Evolutionary conservation across 805 yeast genomes (phyloP), one percentile per base, ranked within the genome.

Genomic region (Cyberlindnera mississippiensis): DNA sequence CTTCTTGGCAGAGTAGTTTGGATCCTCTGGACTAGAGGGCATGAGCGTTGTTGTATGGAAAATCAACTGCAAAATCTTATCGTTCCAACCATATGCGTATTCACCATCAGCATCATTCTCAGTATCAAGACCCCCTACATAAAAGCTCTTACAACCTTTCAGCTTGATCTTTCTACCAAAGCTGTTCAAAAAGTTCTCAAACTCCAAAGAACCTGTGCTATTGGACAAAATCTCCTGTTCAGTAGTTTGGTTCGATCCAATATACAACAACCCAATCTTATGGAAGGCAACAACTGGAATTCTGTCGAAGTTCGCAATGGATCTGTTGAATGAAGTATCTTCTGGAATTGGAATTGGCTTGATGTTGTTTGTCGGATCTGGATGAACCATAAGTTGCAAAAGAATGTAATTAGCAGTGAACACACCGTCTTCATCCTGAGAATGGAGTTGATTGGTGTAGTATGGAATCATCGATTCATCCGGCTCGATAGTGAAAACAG

Each of bases 1-100:
- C 61, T 88, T 88, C 62, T 87, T 88, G 59, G 72, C 57, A 13
- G 80, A 72, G 22, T 62, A 67, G 14, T 56, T 54, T 4, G 42
- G 37, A 18, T 60, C 56, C 49, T 81, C 83, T 3, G 53, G 60
- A 29, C 49, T 51, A 37, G 71, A 67, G 3, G 90, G 88, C 95
- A 88, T 88, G 73, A 88, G 61, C 0, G 96, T 85, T 2, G 89
- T 80, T 9, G 85, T 75, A 58, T 88, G 96, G 60, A 77, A 88
- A 9, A 86, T 73, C 32, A 86, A 63, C 53, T 87, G 96, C 1
- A 79, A 69, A 27, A 76, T 75, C 56, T 82, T 79, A 49, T 83
- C 85, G 37, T 75, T 71, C 88, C 91, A 85, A 37, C 77, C 76
- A 40, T 82, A 64, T 0, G 93, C 86, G 54, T 66, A 82, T 45